phyloP scores from a whole-genome alignment of 1,139 yeast species.

The Lizanozyma gosingica region DNA sequence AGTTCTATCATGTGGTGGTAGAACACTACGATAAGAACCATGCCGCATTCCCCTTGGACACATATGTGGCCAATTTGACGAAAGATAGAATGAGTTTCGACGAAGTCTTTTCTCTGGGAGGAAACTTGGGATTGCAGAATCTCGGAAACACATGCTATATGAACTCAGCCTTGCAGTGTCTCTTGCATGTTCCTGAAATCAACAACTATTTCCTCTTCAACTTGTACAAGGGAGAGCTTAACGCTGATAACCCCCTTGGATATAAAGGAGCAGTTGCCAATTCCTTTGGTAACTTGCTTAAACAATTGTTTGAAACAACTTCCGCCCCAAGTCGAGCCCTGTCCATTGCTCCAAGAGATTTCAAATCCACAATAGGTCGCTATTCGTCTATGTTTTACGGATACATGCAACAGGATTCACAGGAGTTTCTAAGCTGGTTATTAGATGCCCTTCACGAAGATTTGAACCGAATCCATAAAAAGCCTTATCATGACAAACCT shows the following conservation, averaged over 20 bases:
- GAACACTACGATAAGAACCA: constrained; percentile 20
- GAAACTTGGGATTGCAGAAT: constrained; percentile 58
- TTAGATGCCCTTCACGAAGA: constrained; percentile 94
- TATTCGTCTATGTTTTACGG: constrained; percentile 80
- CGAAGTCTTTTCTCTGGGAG: constrained; percentile 16
- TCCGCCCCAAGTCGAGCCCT: constrained; percentile 11
- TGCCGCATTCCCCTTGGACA: constrained; percentile 21
- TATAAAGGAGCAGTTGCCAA: constrained; percentile 72
- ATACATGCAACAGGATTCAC: constrained; percentile 91
- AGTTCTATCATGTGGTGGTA: constrained; percentile 24
- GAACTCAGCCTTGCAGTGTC: constrained; percentile 93
- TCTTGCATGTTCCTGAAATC: constrained; percentile 80
- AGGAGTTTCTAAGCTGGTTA: constrained; percentile 83
- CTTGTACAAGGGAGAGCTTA: constrained; percentile 59
- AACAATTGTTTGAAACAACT: constrained; percentile 42
- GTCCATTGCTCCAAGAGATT: constrained; percentile 59
- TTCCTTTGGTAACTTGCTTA: constrained; percentile 61
- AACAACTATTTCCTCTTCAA: constrained; percentile 63
- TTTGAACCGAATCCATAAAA: constrained; percentile 67
- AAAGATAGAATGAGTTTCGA: constrained; percentile 12
- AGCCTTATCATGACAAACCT: constrained; percentile 87
- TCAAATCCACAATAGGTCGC: constrained; percentile 72
- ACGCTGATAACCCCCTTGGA: constrained; percentile 75
- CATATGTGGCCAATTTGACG: constrained; percentile 11
- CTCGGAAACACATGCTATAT: constrained; percentile 93